These are phyloP conservation scores for Arabis alpina DNA, from an alignment of 345 rosid genomes.

Conservation along the genomic window DNA sequence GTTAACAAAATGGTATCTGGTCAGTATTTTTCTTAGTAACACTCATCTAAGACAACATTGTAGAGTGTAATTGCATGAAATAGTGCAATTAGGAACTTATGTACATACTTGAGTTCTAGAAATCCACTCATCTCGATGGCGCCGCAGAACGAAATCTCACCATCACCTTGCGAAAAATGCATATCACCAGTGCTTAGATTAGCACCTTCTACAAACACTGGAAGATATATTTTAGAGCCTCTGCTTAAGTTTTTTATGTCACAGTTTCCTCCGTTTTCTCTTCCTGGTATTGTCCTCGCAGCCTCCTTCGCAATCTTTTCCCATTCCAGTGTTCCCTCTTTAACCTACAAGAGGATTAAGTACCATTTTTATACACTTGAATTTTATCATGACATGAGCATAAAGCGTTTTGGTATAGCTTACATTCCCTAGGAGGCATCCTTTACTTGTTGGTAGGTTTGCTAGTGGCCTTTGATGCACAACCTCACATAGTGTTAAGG, in stretches of 20 bases:
- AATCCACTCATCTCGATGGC: constrained; percentile 97
- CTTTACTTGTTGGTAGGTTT: constrained; percentile 69
- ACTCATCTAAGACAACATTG: too few relatives aligned
- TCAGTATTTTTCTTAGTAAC: too few relatives aligned
- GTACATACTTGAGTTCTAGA: constrained; percentile 72
- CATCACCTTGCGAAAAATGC: constrained; percentile 99
- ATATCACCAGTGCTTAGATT: constrained; percentile 90
- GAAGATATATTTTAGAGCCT: constrained; percentile 85
- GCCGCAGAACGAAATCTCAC: constrained; percentile 91
- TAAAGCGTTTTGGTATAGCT: background rate
- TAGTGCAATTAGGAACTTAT: background rate
- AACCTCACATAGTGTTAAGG: constrained; percentile 70
- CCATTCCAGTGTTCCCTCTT: constrained; percentile 72
- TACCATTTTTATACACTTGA: background rate
- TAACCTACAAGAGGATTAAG: constrained; percentile 48
- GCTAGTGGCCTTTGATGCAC: constrained; percentile 84
- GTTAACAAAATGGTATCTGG: too few relatives aligned
- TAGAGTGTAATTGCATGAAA: too few relatives aligned
- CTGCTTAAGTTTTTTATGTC: constrained; percentile 88
- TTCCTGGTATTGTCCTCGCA: constrained; percentile 87
- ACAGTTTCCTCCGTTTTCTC: constrained; percentile 98
- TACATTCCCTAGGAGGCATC: constrained; percentile 80
- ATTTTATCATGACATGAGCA: background rate
- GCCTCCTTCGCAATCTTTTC: constrained; percentile 74
- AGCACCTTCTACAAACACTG: constrained; percentile 91